Percentiles rank a stretch among this genome's conserved stretches.
Conservation (phyloP, 495 filamentous ascomycete species). For the Trypethelium eluteriae region DNA sequence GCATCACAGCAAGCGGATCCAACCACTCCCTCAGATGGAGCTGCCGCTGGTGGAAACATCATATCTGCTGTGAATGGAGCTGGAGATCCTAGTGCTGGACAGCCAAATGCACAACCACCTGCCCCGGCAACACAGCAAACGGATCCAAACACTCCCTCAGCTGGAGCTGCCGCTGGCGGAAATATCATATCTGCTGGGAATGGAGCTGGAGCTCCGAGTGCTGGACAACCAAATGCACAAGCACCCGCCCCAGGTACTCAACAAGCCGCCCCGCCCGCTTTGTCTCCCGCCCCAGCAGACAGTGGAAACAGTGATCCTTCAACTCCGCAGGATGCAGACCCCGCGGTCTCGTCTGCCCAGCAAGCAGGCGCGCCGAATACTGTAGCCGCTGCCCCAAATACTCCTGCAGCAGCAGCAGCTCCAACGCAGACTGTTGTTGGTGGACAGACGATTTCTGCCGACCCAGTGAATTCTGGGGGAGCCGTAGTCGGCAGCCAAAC, state of each 20-base stretch:
- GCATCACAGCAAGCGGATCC: not conserved
- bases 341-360: not conserved
- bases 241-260: not conserved
- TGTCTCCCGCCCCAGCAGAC: not conserved
- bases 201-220: not conserved
- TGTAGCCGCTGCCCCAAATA: not conserved
- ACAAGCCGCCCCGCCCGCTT: not conserved
- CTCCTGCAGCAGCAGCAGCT: not conserved
- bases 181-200: not conserved
- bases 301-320: not conserved
- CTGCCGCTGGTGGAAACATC: not conserved
- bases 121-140: not conserved
- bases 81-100: not conserved
- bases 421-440: not conserved
- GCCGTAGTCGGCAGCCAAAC: constrained; percentile 1
- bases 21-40: not conserved
- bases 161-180: not conserved
- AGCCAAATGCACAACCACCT: not conserved
- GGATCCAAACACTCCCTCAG: not conserved
- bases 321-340: not conserved
- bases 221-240: not conserved
- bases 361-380: not conserved
- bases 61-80: not conserved
- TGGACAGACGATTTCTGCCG: not conserved
- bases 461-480: not conserved